phyloP scores from a whole-genome alignment of 768 basidiomycete genomes.

The Dioszegia hungarica region DNA sequence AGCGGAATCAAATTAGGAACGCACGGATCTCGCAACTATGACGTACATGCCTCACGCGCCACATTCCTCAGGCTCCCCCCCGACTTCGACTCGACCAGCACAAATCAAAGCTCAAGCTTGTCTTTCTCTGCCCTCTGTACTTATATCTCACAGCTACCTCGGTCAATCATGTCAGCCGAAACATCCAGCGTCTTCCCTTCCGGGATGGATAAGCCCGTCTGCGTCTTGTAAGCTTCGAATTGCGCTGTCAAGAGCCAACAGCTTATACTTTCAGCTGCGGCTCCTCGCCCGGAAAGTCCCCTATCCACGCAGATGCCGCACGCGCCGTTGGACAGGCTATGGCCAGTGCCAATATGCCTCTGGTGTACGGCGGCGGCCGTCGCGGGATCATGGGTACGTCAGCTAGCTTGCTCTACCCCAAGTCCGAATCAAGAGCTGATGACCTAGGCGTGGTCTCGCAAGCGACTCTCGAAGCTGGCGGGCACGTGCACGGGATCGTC shows the following conservation, averaged over 20 bases:
- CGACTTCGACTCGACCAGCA: no score
- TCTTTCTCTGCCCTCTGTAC: neutral
- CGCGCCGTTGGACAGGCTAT: conserved; percentile 71
- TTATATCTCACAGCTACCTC: neutral
- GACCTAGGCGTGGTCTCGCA: conserved; percentile 51
- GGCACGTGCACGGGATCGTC: conserved; percentile 69
- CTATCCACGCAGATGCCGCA: conserved; percentile 65
- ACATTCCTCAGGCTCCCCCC: no score
- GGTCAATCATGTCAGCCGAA: neutral
- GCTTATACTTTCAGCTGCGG: conserved; percentile 56
- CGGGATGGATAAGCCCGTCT: conserved; percentile 33
- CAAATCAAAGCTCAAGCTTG: no score
- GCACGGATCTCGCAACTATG: neutral
- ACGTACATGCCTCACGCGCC: neutral
- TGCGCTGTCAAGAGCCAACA: neutral
- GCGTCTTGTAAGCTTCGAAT: conserved; percentile 41
- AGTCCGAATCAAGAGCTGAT: neutral
- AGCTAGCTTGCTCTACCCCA: neutral
- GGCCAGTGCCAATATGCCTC: conserved; percentile 57
- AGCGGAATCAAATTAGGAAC: neutral
- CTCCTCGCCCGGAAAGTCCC: conserved; percentile 62
- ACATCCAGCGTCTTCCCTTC: neutral
- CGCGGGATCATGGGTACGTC: conserved; percentile 76
- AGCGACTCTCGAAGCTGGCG: conserved; percentile 60
- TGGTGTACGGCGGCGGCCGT: conserved; percentile 83